Evolutionary conservation across 1,284 basidiomycete genomes (phyloP).

Genomic region (Moesziomyces antarcticus): DNA sequence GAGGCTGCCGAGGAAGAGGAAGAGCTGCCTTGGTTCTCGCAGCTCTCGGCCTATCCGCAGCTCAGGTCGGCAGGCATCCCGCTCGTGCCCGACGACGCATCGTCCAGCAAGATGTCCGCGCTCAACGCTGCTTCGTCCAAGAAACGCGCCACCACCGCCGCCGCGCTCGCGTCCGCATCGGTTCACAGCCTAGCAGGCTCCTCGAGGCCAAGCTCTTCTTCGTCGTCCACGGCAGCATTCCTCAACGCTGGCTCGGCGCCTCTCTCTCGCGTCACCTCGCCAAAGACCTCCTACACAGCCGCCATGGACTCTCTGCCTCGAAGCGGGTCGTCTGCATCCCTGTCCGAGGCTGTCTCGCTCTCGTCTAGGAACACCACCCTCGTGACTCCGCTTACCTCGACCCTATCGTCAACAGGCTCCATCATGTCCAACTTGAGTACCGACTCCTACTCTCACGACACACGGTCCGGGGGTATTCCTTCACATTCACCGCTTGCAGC

Average conservation of each 20-base stretch:
- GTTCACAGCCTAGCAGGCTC: constrained; percentile 6
- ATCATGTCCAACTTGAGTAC: constrained; percentile 13
- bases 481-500: not conserved
- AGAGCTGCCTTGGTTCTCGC: constrained; percentile 58
- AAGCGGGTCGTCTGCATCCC: constrained; percentile 25
- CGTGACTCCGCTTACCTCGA: constrained; percentile 17
- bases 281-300: constrained; percentile 14
- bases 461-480: not conserved
- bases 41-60: constrained; percentile 53
- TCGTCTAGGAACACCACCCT: constrained; percentile 1
- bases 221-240: constrained; percentile 13
- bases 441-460: not conserved
- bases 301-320: constrained; percentile 24
- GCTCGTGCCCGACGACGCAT: constrained; percentile 32
- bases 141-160: constrained; percentile 13
- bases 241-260: constrained; percentile 19
- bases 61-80: constrained; percentile 49
- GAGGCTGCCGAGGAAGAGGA: constrained; percentile 17
- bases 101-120: constrained; percentile 13
- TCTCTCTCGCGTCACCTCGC: constrained; percentile 24
- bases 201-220: constrained; percentile 22
- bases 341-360: constrained; percentile 19
- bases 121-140: constrained; percentile 13
- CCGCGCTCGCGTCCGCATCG: constrained; percentile 23
- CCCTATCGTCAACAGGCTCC: constrained; percentile 27